Conservation (phyloP, 2,329 filamentous ascomycete genomes). For the Beauveria medogensis region DNA sequence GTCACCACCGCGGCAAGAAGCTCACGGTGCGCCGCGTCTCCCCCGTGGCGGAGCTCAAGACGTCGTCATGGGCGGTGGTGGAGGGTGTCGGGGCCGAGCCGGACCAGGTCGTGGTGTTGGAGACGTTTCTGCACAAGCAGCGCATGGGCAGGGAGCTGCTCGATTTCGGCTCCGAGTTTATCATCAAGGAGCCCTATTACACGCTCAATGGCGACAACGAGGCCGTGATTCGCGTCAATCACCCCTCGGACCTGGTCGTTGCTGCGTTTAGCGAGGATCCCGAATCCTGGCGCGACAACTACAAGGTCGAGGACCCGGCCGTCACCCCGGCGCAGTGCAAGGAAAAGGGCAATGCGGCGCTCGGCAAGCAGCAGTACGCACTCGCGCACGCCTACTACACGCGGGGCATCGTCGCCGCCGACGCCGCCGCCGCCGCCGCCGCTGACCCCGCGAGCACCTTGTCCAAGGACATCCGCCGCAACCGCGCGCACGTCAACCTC, state of each 20-base stretch:
- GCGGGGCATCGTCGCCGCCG: conserved; percentile 17
- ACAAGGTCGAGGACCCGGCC: not conserved
- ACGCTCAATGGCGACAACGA: conserved; percentile 32
- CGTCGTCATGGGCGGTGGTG: conserved; percentile 25
- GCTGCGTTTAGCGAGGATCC: conserved; percentile 9
- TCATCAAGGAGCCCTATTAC: conserved; percentile 44
- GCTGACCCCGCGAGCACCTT: conserved; percentile 11
- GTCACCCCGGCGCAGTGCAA: conserved; percentile 18
- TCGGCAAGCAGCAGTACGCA: conserved; percentile 16
- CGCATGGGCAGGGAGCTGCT: conserved; percentile 24
- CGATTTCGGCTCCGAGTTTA: conserved; percentile 25
- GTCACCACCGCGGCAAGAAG: conserved; percentile 21
- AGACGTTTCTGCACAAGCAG: conserved; percentile 27
- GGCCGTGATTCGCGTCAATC: conserved; percentile 30
- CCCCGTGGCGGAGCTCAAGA: conserved; percentile 18
- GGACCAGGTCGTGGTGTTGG: conserved; percentile 21
- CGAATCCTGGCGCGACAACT: conserved; percentile 15
- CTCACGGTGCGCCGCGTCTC: conserved; percentile 22
- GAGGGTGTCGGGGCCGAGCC: conserved; percentile 20
- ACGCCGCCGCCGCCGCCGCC: not conserved
- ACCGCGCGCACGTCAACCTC: conserved; percentile 25
- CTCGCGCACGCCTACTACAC: conserved; percentile 21
- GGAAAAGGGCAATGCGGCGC: conserved; percentile 22
- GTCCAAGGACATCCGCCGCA: conserved; percentile 24
- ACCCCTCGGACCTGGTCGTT: conserved; percentile 24